phyloP scores from a whole-genome alignment of 2,329 filamentous ascomycete genomes.

The Neocucurbitaria cava region DNA sequence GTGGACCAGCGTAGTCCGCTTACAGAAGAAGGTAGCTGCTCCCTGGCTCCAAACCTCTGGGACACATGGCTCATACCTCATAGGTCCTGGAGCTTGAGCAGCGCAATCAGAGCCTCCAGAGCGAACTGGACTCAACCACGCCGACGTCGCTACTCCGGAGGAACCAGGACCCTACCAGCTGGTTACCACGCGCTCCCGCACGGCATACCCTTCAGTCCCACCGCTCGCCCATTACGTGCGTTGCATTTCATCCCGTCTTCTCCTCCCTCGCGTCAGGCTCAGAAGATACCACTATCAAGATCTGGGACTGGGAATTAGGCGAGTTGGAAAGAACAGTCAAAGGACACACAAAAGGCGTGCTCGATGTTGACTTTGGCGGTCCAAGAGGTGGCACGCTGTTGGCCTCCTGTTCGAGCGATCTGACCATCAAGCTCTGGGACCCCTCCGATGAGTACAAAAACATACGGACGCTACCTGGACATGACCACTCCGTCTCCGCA shows the following conservation, averaged over 20 bases:
- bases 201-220: conserved; percentile 86
- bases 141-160: conserved; percentile 77
- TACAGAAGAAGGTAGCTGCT: conserved; percentile 85
- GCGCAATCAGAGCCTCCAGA: conserved; percentile 74
- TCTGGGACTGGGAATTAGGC: conserved; percentile 96
- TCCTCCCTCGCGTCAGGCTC: conserved; percentile 89
- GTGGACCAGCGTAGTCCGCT: conserved; percentile 92
- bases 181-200: conserved; percentile 84
- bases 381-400: conserved; percentile 80
- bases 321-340: conserved; percentile 91
- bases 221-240: conserved; percentile 79
- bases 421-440: conserved; percentile 96
- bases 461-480: conserved; percentile 86
- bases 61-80: conserved; percentile 16
- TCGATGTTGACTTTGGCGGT: conserved; percentile 90
- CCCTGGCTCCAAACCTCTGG: not conserved
- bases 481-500: conserved; percentile 90
- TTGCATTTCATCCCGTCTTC: conserved; percentile 92
- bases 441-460: conserved; percentile 94
- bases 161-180: conserved; percentile 83
- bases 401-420: conserved; percentile 83
- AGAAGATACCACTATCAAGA: conserved; percentile 92
- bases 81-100: conserved; percentile 94
- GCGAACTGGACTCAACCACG: conserved; percentile 83
- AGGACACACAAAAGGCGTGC: conserved; percentile 85